Evolutionary conservation across 2,329 filamentous ascomycete species (phyloP), one percentile per base, ranked within the genome.

Genomic region (Trichoderma arundinaceum): DNA sequence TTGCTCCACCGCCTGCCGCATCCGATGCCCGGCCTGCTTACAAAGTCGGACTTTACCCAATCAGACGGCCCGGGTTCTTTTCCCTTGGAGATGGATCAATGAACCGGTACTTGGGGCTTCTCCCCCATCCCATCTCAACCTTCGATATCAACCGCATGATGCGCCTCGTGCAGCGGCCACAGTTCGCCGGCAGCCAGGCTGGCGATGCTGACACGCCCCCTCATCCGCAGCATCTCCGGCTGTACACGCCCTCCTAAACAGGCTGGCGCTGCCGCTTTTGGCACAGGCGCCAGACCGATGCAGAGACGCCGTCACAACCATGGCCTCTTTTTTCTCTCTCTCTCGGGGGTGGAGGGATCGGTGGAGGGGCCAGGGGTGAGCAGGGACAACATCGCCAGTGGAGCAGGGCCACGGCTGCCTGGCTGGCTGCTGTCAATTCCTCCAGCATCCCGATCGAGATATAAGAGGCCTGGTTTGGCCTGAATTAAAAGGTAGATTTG

Each of bases 381-480:
- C 17, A n/a, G 8, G 17, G 8, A 38, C 46, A 15, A 28, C 38
- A 59, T 65, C 53, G n/a, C 8, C 44, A 19, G 62, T 65, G 62
- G 62, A 59, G 62, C 52, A 58, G 54, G 53, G 22, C 39, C 62
- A 28, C 35, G 62, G 62, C 62, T 65, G 62, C 62, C 62, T 64
- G 62, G 52, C 52, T 56, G 49, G 49, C 61, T 64, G 61, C n/a
- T 41, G 32, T 48, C 61, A 57, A 43, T 49, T 64, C 61, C 61
- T 64, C 61, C 32, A 38, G 51, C 43, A 56, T 33, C 28, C 19
- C 22, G 28, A 33, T 64, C 52, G 61, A 57, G 39, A 57, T 64
- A 64, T 64, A 64, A 64, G 61, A 64, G 44, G 61, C 61, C 44
- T 17, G 48, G 51, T 56, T 64, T 56, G 43, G 61, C 61, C 61